Evolutionary conservation across 768 basidiomycete species (phyloP).

Genomic region (Hygrocybe punicea): DNA sequence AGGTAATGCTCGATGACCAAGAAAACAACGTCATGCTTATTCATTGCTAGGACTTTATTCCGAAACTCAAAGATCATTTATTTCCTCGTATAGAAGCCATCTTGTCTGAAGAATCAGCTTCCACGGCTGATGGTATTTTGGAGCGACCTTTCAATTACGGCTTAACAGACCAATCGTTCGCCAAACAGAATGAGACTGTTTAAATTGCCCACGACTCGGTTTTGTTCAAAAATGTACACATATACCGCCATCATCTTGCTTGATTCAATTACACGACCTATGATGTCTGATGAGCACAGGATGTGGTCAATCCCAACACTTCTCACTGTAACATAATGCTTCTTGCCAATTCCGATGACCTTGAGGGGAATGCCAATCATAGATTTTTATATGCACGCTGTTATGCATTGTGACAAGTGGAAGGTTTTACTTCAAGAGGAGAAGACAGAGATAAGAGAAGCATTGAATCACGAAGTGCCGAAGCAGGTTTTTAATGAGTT

Average conservation of each 20-base stretch:
- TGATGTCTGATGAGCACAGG: constrained; percentile 23
- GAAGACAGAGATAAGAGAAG: no score
- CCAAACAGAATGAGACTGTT: constrained; percentile 1
- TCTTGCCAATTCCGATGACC: constrained; percentile 7
- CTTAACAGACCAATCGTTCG: not conserved
- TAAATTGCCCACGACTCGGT: constrained; percentile 2
- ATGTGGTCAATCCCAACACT: constrained; percentile 16
- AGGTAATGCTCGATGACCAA: constrained; percentile 1
- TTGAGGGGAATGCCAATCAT: constrained; percentile 18
- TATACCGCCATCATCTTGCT: constrained; percentile 21
- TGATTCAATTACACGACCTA: constrained; percentile 34
- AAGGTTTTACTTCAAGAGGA: no score
- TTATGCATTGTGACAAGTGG: no score
- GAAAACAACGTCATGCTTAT: not conserved
- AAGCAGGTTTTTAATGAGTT: no score
- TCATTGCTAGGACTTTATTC: constrained; percentile 23
- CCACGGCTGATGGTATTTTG: not conserved
- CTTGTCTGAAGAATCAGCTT: not conserved
- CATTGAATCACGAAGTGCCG: no score
- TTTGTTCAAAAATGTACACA: constrained; percentile 9
- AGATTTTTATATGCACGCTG: constrained; percentile 32
- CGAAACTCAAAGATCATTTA: constrained; percentile 24
- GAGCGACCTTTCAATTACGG: not conserved
- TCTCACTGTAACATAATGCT: constrained; percentile 22
- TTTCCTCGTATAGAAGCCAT: constrained; percentile 11